phyloP scores from a whole-genome alignment of 768 basidiomycete genomes.

The Lactifluus echinatus region DNA sequence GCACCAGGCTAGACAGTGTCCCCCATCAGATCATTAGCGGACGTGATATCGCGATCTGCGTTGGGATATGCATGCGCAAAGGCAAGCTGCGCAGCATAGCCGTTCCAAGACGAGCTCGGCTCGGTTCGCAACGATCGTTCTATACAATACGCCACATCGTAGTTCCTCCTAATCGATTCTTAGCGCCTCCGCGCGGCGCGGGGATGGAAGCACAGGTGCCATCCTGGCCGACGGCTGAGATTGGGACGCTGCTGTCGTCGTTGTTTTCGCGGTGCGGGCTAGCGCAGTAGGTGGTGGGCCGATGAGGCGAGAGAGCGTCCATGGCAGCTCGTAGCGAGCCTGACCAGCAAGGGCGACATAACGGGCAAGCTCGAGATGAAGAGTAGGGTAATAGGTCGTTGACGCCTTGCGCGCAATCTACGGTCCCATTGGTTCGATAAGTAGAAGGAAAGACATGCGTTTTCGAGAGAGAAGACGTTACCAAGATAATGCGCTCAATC shows the following conservation, averaged over 20 bases:
- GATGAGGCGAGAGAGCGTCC: conserved; percentile 68
- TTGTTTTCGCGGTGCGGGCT: conserved; percentile 18
- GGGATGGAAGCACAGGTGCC: conserved; percentile 12
- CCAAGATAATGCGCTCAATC: conserved; percentile 82
- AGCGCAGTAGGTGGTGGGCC: conserved; percentile 66
- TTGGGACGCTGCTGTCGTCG: not conserved
- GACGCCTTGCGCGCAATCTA: conserved; percentile 95
- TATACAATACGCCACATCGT: not conserved
- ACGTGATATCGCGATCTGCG: not conserved
- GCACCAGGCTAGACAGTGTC: conserved; percentile 6
- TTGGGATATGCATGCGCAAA: not conserved
- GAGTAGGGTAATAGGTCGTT: conserved; percentile 83
- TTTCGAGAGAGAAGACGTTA: conserved; percentile 31
- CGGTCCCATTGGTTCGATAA: not conserved
- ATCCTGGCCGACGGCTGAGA: not conserved
- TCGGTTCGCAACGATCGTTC: not conserved
- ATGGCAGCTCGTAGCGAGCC: conserved; percentile 72
- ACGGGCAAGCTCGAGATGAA: conserved; percentile 89
- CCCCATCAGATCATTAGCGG: conserved; percentile 1
- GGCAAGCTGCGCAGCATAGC: not conserved
- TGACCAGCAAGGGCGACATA: conserved; percentile 63
- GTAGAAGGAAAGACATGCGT: not conserved
- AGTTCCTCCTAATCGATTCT: conserved; percentile 7
- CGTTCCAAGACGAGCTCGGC: not conserved
- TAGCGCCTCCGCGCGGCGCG: conserved; percentile 14